Conservation (phyloP, 305 asterid genomes). For the Fraxinus floribunda region DNA sequence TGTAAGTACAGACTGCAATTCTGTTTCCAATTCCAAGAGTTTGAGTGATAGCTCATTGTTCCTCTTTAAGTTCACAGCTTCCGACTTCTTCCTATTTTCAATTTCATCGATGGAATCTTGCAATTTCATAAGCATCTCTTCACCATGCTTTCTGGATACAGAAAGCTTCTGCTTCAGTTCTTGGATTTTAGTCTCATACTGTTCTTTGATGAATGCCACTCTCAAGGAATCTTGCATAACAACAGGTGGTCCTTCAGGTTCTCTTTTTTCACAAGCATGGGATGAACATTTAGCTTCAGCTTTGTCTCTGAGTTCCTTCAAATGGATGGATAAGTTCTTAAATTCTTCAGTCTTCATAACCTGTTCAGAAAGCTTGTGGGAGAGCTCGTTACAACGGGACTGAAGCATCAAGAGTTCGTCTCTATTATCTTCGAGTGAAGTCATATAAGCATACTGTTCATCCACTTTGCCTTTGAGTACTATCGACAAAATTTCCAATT, state of each 20-base stretch:
- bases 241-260: constrained; percentile 57
- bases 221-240: constrained; percentile 77
- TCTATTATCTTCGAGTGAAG: constrained; percentile 42
- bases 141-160: constrained; percentile 79
- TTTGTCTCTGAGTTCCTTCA: constrained; percentile 84
- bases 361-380: constrained; percentile 69
- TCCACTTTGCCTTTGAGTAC: constrained; percentile 54
- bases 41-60: constrained; percentile 72
- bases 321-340: constrained; percentile 66
- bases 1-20: constrained; percentile 51
- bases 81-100: constrained; percentile 81
- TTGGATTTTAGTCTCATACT: constrained; percentile 76
- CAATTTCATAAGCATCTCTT: constrained; percentile 89
- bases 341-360: constrained; percentile 71
- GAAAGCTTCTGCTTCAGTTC: constrained; percentile 83
- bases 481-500: constrained; percentile 54
- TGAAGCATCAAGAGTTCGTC: constrained; percentile 45
- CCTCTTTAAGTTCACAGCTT: constrained; percentile 70
- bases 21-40: constrained; percentile 65
- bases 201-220: constrained; percentile 90
- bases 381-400: constrained; percentile 50
- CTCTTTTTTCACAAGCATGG: constrained; percentile 57
- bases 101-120: constrained; percentile 87
- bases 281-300: constrained; percentile 72
- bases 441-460: constrained; percentile 43